A percentile compares a stretch with the other conserved stretches of the same genome.
Evolutionary conservation across 2,329 filamentous ascomycete genomes (phyloP).

Genomic region (Trichophyton benhamiae): DNA sequence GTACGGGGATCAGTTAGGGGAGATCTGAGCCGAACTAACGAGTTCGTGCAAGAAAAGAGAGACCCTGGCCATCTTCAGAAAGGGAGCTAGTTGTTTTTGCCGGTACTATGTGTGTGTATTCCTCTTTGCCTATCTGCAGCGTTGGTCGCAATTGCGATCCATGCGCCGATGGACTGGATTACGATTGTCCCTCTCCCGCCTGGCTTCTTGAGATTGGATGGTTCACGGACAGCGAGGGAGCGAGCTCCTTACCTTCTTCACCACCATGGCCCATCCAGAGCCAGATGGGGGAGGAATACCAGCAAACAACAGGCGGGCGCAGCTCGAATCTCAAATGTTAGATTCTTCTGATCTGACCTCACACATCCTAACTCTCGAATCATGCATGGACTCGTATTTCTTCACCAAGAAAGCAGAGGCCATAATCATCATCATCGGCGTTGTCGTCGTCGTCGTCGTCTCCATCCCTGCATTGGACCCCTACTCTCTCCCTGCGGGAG

Average conservation of each 20-base stretch:
- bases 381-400: background rate
- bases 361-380: background rate
- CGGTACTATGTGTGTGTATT: background rate
- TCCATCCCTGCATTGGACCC: background rate
- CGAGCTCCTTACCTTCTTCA: background rate
- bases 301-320: background rate
- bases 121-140: background rate
- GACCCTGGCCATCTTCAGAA: background rate
- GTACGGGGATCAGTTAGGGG: background rate
- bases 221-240: background rate
- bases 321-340: background rate
- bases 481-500: background rate
- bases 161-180: slow-evolving; percentile 3
- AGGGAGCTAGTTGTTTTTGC: background rate
- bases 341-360: background rate
- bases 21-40: background rate
- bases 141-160: background rate
- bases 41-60: background rate
- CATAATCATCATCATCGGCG: no score
- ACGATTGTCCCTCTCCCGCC: background rate
- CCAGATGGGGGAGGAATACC: background rate
- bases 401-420: background rate
- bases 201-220: background rate
- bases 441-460: no score
- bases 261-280: background rate